Conservation (phyloP, 108 stramenopile species). For the Nitzschia sp. region DNA sequence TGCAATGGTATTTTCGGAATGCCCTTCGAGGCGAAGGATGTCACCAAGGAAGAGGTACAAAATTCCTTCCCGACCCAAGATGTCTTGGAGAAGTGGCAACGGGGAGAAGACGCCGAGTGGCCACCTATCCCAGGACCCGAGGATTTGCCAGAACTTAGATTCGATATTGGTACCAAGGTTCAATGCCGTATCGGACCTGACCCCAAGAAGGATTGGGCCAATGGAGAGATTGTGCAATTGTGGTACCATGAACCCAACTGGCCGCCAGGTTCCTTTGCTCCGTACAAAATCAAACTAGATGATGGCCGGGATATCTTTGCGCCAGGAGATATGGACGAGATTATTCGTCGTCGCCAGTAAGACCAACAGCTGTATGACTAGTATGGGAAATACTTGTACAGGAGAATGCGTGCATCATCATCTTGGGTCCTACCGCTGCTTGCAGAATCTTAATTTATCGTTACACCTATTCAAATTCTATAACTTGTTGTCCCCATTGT, state of each 20-base stretch:
- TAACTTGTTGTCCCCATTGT: too few relatives aligned
- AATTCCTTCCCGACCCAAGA: conserved; percentile 63
- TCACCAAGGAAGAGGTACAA: conserved; percentile 62
- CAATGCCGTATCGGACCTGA: conserved; percentile 86
- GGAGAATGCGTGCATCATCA: too few relatives aligned
- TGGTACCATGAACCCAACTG: conserved; percentile 88
- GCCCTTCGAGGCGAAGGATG: conserved; percentile 74
- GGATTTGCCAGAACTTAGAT: conserved; percentile 68
- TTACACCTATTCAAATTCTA: too few relatives aligned
- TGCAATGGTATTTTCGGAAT: conserved; percentile 75
- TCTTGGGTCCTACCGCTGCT: too few relatives aligned
- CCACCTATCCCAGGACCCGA: conserved; percentile 59
- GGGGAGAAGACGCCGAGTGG: conserved; percentile 83
- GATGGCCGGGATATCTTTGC: conserved; percentile 92
- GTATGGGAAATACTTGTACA: too few relatives aligned
- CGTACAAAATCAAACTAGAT: conserved; percentile 87
- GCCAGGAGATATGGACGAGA: conserved; percentile 80
- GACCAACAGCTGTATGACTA: background rate
- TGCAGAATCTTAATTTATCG: too few relatives aligned
- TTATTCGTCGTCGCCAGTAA: conserved; percentile 41
- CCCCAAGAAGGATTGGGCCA: conserved; percentile 84
- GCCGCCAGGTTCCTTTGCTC: conserved; percentile 84
- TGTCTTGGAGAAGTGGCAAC: conserved; percentile 67
- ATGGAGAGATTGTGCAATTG: conserved; percentile 64
- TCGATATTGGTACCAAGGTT: conserved; percentile 71